Conservation (phyloP, 352 stramenopile genomes). For the Pythium myriotylum region DNA sequence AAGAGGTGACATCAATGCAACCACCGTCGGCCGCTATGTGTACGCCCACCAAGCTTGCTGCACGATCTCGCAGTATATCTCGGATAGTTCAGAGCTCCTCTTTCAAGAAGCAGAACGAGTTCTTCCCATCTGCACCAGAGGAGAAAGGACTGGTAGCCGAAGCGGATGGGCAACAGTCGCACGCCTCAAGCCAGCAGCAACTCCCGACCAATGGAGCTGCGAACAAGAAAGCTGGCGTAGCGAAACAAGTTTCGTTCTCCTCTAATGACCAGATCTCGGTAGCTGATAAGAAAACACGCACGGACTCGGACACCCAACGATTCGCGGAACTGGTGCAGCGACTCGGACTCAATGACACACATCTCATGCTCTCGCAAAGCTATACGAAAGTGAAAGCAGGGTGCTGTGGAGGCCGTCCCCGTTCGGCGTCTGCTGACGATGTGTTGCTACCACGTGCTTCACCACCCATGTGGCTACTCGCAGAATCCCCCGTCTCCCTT, state of each 20-base stretch:
- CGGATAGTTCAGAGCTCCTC: constrained; percentile 36
- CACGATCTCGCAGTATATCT: constrained; percentile 38
- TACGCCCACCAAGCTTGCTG: constrained; percentile 33
- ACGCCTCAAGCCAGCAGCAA: constrained; percentile 1
- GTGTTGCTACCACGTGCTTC: constrained; percentile 30
- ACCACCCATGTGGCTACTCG: constrained; percentile 29
- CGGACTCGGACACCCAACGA: constrained; percentile 24
- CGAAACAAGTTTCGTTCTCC: constrained; percentile 33
- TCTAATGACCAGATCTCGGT: neutral
- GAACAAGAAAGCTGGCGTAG: constrained; percentile 12
- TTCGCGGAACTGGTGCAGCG: constrained; percentile 32
- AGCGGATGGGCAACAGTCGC: neutral
- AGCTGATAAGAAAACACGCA: constrained; percentile 23
- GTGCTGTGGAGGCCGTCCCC: constrained; percentile 16
- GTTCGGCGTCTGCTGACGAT: constrained; percentile 34
- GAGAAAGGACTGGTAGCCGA: neutral
- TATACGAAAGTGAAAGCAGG: constrained; percentile 19
- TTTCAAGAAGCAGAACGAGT: constrained; percentile 35
- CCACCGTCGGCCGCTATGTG: constrained; percentile 18
- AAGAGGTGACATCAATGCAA: constrained; percentile 7
- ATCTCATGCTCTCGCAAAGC: constrained; percentile 28
- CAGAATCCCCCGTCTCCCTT: constrained; percentile 13
- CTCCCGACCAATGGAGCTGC: neutral
- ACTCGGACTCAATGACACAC: constrained; percentile 31
- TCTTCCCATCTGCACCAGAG: constrained; percentile 10